Base-by-base conservation (phyloP, 1,284 basidiomycete species). In the Sporisorium exsertum region DNA sequence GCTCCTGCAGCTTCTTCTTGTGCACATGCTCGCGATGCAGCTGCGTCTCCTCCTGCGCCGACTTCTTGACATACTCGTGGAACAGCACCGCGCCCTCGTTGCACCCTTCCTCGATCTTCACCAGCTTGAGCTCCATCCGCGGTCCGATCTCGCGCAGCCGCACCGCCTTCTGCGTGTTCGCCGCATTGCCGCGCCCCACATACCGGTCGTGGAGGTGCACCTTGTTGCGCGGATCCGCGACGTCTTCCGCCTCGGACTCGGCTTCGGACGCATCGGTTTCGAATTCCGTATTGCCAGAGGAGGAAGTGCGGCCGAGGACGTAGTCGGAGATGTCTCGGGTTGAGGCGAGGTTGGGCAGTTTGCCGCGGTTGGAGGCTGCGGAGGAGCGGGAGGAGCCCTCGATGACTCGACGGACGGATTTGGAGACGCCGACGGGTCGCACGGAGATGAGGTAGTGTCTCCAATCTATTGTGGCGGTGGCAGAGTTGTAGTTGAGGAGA, bases 311-410 rank as follows among this genome's bases (percentile, higher is more conserved):
- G 32, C 94, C 88, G 37, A 99, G 88, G 65, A 99, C 87, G 86
- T 97, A 99, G 86, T 99, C 96, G 3, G 95, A 94, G 52, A 99
- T 92, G 85, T 99, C 96, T 82, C 93, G 91, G 79, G 95, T 94
- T 75, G 91, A 92, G 3, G 92, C 91, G 15, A 99, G 90, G 85
- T 99, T 91, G 27, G 95, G 88, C 24, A 93, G 77, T 18, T 58
- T 63, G 5, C 35, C 68, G 52, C 64, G 46, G 4, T 50, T 32
- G 16, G 37, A 18, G 37, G 16, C 15, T 18, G 29, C 18, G 27
- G 52, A 24, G 22, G 51, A 26, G 4, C 49, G 56, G 9, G 47
- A 64, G 18, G 87, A 87, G 58, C 92, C 92, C 83, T 94, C 93
- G 58, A 99, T 89, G 32, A 98, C 89, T 72, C 92, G 92, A 12